A percentile compares a stretch with the other conserved stretches of the same genome.
phyloP scores from a whole-genome alignment of 768 basidiomycete species.

The Naganishia vaughanmartiniae region DNA sequence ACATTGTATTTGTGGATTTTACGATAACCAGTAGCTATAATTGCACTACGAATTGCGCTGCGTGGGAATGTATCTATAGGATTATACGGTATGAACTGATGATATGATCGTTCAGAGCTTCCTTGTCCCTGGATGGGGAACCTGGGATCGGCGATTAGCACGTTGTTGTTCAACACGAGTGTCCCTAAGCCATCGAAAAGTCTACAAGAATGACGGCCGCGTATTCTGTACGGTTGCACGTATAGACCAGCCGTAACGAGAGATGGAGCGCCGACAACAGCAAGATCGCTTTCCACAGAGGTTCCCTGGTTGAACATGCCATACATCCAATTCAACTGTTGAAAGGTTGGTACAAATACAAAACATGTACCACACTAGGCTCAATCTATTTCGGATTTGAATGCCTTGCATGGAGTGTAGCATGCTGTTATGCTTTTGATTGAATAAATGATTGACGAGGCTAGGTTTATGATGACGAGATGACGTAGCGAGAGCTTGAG shows the following conservation, averaged over 20 bases:
- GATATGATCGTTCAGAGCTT: too few species aligned
- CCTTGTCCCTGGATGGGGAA: too few species aligned
- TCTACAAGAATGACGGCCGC: too few species aligned
- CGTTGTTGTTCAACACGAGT: too few species aligned
- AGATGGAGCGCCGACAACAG: too few species aligned
- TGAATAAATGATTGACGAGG: conserved; percentile 1
- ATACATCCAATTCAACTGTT: conserved; percentile 27
- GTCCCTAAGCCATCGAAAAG: too few species aligned
- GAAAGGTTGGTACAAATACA: conserved; percentile 26
- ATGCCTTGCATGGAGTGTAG: conserved; percentile 17
- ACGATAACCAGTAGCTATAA: conserved; percentile 9
- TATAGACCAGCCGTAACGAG: too few species aligned
- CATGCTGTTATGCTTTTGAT: conserved; percentile 20
- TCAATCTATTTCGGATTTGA: conserved; percentile 9
- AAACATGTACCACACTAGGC: conserved; percentile 14
- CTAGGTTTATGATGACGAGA: neutral
- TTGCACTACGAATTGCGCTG: neutral
- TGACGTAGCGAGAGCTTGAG: conserved; percentile 8
- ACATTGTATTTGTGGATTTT: conserved; percentile 8
- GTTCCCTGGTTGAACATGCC: conserved; percentile 19
- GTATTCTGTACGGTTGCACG: too few species aligned
- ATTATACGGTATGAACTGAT: neutral
- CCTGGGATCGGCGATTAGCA: too few species aligned
- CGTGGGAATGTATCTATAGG: neutral
- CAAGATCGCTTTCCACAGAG: too few species aligned